Evolutionary conservation across 306 rosid genomes (phyloP).

Genomic region (Pachyrhizus erosus): DNA sequence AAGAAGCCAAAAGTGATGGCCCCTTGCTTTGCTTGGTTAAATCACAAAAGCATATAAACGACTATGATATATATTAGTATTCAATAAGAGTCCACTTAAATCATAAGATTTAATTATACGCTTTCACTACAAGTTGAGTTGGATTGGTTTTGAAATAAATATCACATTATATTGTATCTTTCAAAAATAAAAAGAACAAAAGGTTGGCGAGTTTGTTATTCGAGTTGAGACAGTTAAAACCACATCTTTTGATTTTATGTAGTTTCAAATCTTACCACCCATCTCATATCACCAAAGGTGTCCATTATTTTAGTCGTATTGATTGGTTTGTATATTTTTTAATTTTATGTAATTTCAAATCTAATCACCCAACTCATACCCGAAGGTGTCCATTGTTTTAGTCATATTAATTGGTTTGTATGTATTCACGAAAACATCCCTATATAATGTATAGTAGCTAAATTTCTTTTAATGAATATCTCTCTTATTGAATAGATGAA

Average conservation of each 20-base stretch:
- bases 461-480: not conserved
- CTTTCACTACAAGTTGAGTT: not conserved
- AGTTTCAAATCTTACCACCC: not conserved
- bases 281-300: not conserved
- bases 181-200: not conserved
- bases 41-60: slow-evolving; percentile 52
- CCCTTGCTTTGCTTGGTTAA: slow-evolving; percentile 67
- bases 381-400: not conserved
- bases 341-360: not conserved
- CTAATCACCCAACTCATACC: not conserved
- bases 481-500: not conserved
- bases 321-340: no score
- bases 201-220: slow-evolving; percentile 1
- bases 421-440: not conserved
- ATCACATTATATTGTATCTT: not conserved
- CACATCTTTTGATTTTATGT: not conserved
- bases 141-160: not conserved
- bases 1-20: slow-evolving; percentile 60
- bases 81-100: slow-evolving; percentile 49
- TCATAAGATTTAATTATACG: not conserved
- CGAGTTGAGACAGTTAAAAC: not conserved
- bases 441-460: not conserved
- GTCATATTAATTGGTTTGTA: not conserved
- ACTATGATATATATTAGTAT: slow-evolving; percentile 18
- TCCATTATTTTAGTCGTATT: not conserved